Evolutionary conservation across 768 basidiomycete genomes (phyloP), one percentile per base, ranked within the genome.

Genomic region (Kwoniella dejecticola): DNA sequence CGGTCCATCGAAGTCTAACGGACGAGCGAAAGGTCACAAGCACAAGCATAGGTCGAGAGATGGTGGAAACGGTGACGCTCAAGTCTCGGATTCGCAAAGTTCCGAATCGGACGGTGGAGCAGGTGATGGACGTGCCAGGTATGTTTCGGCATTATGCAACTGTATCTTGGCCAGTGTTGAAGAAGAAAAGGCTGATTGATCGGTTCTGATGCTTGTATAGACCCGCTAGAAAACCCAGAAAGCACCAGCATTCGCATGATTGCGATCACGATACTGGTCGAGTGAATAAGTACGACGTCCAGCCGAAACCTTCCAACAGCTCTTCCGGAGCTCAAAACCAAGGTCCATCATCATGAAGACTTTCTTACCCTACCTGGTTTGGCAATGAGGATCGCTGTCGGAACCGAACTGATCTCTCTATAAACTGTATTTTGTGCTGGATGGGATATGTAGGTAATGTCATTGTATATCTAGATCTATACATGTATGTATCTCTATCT

Each of bases 51-150:
- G 42, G 33, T 26, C 26, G 31, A 38, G 48, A 40, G 52, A 40
- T 29, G 52, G 30, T 4, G 59, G 30, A 8, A 23, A 38, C 71
- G 84, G 86, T 0, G 77, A 52, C 31, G 23, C 38, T 45, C 52
- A 61, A 50, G 63, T 57, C 4, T 66, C 64, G 3, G 26, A 41
- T 36, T 40, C 67, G 15, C 64, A 52, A 60, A 61, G 36, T 6
- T 52, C 57, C 27, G 61, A 62, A 27, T 62, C 61, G 46, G 61
- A 62, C 33, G 61, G 61, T 47, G 42, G 81, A 47, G 78, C 70
- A 29, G 54, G 50, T 11, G 67, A 30, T 30, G 47, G 50, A 19
- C 44, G 47, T 23, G 68, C 57, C 10, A 63, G 64, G 64, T 66
- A 21, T 57, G 62, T 36, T 49, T n/a, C n/a, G n/a, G 40, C 23